phyloP scores from a whole-genome alignment of 371 early-diverging fungal species.

The Batkoa obscura region DNA sequence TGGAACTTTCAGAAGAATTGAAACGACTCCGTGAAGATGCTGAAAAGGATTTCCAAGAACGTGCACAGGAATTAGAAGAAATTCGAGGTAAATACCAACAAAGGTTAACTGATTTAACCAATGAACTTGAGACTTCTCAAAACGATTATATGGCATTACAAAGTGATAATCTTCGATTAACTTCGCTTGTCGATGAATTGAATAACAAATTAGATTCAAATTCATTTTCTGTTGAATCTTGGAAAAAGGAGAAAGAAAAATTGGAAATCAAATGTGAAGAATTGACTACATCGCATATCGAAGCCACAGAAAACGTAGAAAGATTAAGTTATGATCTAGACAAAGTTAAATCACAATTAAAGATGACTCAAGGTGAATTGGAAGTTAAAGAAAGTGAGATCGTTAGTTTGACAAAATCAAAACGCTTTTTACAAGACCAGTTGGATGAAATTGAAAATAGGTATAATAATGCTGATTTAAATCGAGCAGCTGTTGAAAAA shows the following conservation, averaged over 20 bases:
- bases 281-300: constrained; percentile 22
- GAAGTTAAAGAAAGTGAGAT: constrained; percentile 43
- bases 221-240: constrained; percentile 17
- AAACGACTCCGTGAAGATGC: constrained; percentile 37
- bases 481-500: constrained; percentile 34
- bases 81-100: constrained; percentile 48
- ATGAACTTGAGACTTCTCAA: constrained; percentile 57
- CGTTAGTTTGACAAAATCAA: constrained; percentile 34
- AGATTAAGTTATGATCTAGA: constrained; percentile 27
- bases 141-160: constrained; percentile 33
- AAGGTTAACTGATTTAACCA: constrained; percentile 47
- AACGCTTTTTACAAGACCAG: constrained; percentile 41
- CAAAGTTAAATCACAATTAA: constrained; percentile 19
- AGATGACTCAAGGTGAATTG: constrained; percentile 25
- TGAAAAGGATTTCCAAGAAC: constrained; percentile 46
- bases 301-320: constrained; percentile 22
- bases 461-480: constrained; percentile 32
- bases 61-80: constrained; percentile 34
- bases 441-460: constrained; percentile 54
- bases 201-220: constrained; percentile 29
- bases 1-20: constrained; percentile 32
- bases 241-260: constrained; percentile 49
- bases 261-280: constrained; percentile 36
- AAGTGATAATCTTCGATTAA: constrained; percentile 33
- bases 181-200: constrained; percentile 27